These are phyloP conservation scores for Metroxylon sagu DNA, from an alignment of 176 grass and related monocot species.

Conservation along the genomic window DNA sequence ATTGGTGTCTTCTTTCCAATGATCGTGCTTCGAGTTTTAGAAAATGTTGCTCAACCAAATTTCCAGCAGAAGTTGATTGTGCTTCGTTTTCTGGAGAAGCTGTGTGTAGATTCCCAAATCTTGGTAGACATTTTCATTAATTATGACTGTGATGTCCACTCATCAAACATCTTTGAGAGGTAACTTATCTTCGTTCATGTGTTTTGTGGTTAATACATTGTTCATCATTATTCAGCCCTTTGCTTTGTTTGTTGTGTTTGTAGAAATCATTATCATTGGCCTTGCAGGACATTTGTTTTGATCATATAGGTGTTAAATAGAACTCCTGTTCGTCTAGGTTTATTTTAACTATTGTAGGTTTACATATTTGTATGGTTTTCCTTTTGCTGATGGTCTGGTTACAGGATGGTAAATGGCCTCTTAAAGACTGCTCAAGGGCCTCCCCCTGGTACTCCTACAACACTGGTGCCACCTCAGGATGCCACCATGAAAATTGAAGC, in stretches of 20 bases:
- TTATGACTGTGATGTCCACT: conserved; percentile 97
- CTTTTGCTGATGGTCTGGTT: not conserved
- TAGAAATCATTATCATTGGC: too few species aligned
- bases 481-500: conserved; percentile 92
- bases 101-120: conserved; percentile 91
- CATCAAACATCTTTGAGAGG: conserved; percentile 99
- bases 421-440: conserved; percentile 96
- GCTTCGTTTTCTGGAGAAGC: conserved; percentile 93
- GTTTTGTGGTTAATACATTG: not conserved
- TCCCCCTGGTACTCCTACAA: conserved; percentile 73
- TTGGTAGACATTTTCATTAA: conserved; percentile 98
- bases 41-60: conserved; percentile 99
- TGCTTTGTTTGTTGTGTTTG: too few species aligned
- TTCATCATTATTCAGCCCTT: too few species aligned
- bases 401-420: conserved; percentile 96
- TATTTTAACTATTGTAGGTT: not conserved
- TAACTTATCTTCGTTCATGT: conserved; percentile 20
- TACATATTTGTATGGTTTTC: too few species aligned
- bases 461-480: conserved; percentile 85
- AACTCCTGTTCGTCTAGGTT: not conserved
- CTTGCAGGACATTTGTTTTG: not conserved
- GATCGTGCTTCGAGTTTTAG: conserved; percentile 94
- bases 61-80: conserved; percentile 96
- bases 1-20: conserved; percentile 98
- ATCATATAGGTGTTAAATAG: not conserved